Base-by-base conservation (phyloP, 2,329 filamentous ascomycete species). In the Fusarium algeriense region DNA sequence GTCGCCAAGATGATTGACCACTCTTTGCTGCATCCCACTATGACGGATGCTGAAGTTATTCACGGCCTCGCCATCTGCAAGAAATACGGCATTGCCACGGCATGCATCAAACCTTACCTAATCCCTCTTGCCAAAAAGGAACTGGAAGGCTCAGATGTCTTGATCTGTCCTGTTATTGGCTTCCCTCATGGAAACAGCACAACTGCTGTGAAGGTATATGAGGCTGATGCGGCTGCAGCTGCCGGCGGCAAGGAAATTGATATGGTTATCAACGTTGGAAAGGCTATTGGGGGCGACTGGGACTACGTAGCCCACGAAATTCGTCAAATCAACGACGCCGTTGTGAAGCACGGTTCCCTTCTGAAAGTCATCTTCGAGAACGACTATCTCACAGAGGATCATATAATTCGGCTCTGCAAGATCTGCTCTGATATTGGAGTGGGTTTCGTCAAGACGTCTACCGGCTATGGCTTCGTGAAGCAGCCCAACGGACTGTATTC, bases 321-420 rank as follows among this genome's bases (percentile, higher is more conserved):
- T 52, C 74, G 78, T 2, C 73, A 76, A 34, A 78, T 90, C 67
- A 89, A 90, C 69, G 74, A 82, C 0, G 82, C 80, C 0, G 87
- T 89, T 6, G 73, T 75, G 2, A 73, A 76, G n/a, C 61, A 79
- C 10, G 83, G 83, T 0, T 85, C 83, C 0, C 80, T 83, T 1
- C 80, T 90, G 10, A 90, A 90, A 73, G 87, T 90, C 54, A 90
- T 90, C 52, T 90, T 90, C 60, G 88, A 90, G 71, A 90, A 88
- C 70, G 87, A 89, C 73, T 90, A 85, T 67, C 82, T 90, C 0
- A 32, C 80, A 3, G 79, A 86, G 0, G 73, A 83, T 14, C 83
- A 89, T 40, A 88, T 90, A 54, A 70, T 83, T 12, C 80, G 78
- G 9, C 80, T 90, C 0, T 90, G 88, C 73, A 73, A 84, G 75